Evolutionary conservation across 805 yeast species (phyloP).

Genomic region (Myxozyma kluyveri): DNA sequence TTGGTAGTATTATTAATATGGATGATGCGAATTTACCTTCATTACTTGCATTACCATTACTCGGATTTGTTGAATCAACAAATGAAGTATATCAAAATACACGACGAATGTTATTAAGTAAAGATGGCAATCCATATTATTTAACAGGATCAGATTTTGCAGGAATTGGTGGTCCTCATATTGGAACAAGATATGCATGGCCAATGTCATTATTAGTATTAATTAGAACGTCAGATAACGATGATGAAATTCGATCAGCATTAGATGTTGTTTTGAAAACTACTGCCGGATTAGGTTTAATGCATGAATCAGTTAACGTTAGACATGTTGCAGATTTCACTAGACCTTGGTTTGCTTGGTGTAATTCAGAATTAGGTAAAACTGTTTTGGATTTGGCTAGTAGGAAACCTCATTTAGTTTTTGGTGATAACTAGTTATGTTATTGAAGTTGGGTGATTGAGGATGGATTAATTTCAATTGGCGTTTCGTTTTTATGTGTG

Average conservation of each 20-base stretch:
- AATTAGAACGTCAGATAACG: conserved; percentile 72
- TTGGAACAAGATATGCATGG: conserved; percentile 81
- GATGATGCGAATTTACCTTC: conserved; percentile 89
- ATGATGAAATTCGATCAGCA: conserved; percentile 57
- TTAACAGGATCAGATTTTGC: conserved; percentile 59
- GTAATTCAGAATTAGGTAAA: conserved; percentile 86
- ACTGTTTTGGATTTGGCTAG: conserved; percentile 74
- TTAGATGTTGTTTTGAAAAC: conserved; percentile 53
- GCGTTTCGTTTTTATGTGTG: too few relatives aligned
- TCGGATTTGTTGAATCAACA: conserved; percentile 55
- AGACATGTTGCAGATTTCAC: conserved; percentile 55
- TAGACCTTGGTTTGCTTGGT: conserved; percentile 93
- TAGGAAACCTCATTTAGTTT: conserved; percentile 69
- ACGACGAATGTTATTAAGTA: conserved; percentile 66
- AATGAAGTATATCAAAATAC: conserved; percentile 74
- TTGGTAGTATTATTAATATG: conserved; percentile 69
- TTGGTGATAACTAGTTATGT: too few relatives aligned
- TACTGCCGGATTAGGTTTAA: conserved; percentile 73
- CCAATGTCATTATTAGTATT: conserved; percentile 80
- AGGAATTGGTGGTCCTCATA: conserved; percentile 91
- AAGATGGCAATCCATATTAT: conserved; percentile 74
- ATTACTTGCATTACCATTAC: conserved; percentile 66
- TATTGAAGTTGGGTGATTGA: too few relatives aligned
- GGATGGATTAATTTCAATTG: too few relatives aligned
- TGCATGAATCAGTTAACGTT: conserved; percentile 80